Evolutionary conservation across 495 filamentous ascomycete genomes (phyloP), one percentile per base, ranked within the genome.

Genomic region (Penicillium antarcticum): DNA sequence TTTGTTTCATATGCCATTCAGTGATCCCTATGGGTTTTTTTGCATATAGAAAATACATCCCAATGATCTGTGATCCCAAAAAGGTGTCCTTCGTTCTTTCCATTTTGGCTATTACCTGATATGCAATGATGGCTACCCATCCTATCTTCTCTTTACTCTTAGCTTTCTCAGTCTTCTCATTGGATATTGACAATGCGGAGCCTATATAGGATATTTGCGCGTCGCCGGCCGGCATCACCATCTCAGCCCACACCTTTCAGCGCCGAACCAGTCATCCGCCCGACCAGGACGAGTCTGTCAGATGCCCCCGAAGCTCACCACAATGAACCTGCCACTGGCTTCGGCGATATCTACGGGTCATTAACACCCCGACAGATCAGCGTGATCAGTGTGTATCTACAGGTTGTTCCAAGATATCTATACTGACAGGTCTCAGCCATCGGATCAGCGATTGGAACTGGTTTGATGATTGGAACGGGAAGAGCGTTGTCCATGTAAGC

Each of bases 381-480:
- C 56, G 83, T 91, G 82, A 92, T 95, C 41, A 63, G 71, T 74
- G 26, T 39, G 67, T 58, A 17, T 33, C 44, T 38, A 14, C 35
- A 17, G 18, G 5, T 42, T 36, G 2, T 41, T 5, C 13, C 23
- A 3, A 9, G 26, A 34, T 12, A 42, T 7, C n/a, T 18, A 4
- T n/a, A 33, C 56, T 65, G 43, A 64, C 31, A 12, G 1, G 14
- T 10, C 16, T 17, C 35, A 77, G 89, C 89, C 4, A 89, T 95
- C 57, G 89, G 89, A 23, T 87, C 87, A 40, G 89, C 89, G 10
- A 88, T 95, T 54, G 89, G 88, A 53, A 90, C 87, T 29, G 86
- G 83, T 18, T 63, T 84, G 58, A 80, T 82, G 62, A 78, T 84
- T 44, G 80, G 73, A 31, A 87, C 82, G 41, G 84, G 84, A 26